Base-by-base conservation (phyloP, 176 grass and related monocot genomes). In the Bonia amplexicaulis region DNA sequence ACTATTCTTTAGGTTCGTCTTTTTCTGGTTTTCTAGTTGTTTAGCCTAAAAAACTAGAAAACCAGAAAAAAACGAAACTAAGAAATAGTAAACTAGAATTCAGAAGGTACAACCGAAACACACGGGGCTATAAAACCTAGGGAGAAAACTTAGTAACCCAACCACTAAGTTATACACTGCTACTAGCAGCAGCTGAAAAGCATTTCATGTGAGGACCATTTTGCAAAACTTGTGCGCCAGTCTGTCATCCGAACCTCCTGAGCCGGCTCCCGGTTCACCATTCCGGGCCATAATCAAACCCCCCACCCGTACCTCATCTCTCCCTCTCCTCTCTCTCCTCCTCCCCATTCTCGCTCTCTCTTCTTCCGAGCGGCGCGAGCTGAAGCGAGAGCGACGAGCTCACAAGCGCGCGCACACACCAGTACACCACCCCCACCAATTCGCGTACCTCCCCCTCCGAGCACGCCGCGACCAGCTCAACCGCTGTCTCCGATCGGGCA, bases 161-260 rank as follows among this genome's bases (percentile, higher is more conserved):
- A 10, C 9, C 41, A 44, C 41, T 6, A 6, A 16, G 13, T 49
- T 49, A 5, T 52, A 52, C 49, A 6, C 15, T 51, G 6, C 5
- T 52, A 5, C 13, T 5, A 6, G 16, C 51, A 53, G 5, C 17
- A 19, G 5, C 17, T 58, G 7, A 44, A 44, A 44, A 44, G 0
- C 42, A 44, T 8, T 2, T 44, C 1, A 0, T 44, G 9, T 0
- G 8, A 44, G 9, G 42, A 44, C 2, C 9, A 2, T 44, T 20
- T 0, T 26, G 63, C 70, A 85, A 79, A 58, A 77, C 1, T 4
- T 12, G 3, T 42, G 48, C 41, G 58, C 51, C 69, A 8, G 74
- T 74, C 86, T 82, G 84, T 58, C 82, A 85, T 89, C 87, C 72
- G 74, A 91, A 88, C 83, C 74, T 81, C 70, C 42, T 66, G 87